Evolutionary conservation across 1,284 basidiomycete species (phyloP).

Genomic region (Apiotrichum siamense): DNA sequence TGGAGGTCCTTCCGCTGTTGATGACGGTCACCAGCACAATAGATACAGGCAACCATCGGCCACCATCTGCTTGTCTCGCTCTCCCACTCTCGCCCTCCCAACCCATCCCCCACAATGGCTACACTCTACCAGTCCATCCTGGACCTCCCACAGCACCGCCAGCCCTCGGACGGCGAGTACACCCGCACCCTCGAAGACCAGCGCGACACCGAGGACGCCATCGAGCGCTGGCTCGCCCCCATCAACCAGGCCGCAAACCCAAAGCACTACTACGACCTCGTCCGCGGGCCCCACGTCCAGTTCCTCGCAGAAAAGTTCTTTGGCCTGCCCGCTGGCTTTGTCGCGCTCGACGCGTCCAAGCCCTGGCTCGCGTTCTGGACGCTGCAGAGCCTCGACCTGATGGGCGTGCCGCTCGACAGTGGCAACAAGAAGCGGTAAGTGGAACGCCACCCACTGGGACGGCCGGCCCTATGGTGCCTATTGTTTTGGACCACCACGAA

Average conservation of each 20-base stretch:
- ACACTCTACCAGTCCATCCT: not conserved
- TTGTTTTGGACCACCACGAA: too few relatives aligned
- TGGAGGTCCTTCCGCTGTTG: too few relatives aligned
- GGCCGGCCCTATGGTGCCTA: not conserved
- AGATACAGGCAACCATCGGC: too few relatives aligned
- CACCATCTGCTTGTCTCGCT: not conserved
- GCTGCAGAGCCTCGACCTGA: conserved; percentile 66
- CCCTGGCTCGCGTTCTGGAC: conserved; percentile 92
- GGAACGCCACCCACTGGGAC: not conserved
- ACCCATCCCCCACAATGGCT: not conserved
- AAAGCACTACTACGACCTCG: not conserved
- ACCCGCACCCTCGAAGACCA: conserved; percentile 63
- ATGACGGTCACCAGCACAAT: too few relatives aligned
- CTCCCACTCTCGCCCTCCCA: not conserved
- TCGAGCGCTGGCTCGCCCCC: conserved; percentile 34
- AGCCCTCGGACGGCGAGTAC: conserved; percentile 52
- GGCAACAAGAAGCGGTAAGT: conserved; percentile 64
- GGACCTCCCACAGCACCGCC: not conserved
- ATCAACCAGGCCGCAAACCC: not conserved
- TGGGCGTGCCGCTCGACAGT: conserved; percentile 72
- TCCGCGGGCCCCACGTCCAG: conserved; percentile 29
- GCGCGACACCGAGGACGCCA: conserved; percentile 60
- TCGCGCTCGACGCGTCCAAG: conserved; percentile 81
- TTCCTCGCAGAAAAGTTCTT: conserved; percentile 37
- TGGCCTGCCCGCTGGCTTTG: conserved; percentile 61